Percentiles rank a stretch among this genome's conserved stretches.
These are phyloP conservation scores for Salix viminalis DNA, from an alignment of 345 rosid species.

Conservation along the genomic window DNA sequence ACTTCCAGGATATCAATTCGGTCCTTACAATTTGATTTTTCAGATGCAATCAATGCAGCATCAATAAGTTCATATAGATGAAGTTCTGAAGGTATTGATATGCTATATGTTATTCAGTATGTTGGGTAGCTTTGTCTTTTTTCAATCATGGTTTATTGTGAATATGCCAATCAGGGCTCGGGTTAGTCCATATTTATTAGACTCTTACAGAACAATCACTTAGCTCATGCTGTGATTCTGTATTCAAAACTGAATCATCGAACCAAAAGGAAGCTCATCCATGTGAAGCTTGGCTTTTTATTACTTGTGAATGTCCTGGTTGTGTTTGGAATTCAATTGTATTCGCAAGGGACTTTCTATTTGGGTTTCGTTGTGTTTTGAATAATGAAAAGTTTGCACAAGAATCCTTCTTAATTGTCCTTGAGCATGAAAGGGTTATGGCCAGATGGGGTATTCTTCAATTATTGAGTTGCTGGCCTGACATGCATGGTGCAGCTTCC, in stretches of 20 bases:
- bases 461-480: slow-evolving; percentile 19
- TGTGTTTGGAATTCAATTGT: slow-evolving; percentile 16
- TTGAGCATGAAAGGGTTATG: slow-evolving; percentile 1
- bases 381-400: slow-evolving; percentile 4
- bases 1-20: slow-evolving; percentile 48
- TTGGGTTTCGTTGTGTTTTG: slow-evolving; percentile 12
- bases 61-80: slow-evolving; percentile 21
- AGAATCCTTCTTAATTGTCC: slow-evolving; percentile 5
- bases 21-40: slow-evolving; percentile 33
- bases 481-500: slow-evolving; percentile 9
- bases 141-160: slow-evolving; percentile 27
- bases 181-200: slow-evolving; percentile 27
- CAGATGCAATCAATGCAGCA: slow-evolving; percentile 49
- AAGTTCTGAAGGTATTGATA: slow-evolving; percentile 17
- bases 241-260: slow-evolving; percentile 27
- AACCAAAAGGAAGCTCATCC: slow-evolving; percentile 28
- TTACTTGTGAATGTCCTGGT: slow-evolving; percentile 10
- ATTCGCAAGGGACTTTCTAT: slow-evolving; percentile 6
- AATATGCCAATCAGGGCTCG: slow-evolving; percentile 27
- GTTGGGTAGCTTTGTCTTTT: slow-evolving; percentile 14
- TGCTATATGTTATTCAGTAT: slow-evolving; percentile 9
- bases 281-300: slow-evolving; percentile 20
- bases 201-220: slow-evolving; percentile 18
- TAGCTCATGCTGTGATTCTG: slow-evolving; percentile 29
- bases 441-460: slow-evolving; percentile 12